A percentile compares a stretch with the other conserved stretches of the same genome.
Conservation (phyloP, 2,329 filamentous ascomycete genomes). For the Colletotrichum kahawae region DNA sequence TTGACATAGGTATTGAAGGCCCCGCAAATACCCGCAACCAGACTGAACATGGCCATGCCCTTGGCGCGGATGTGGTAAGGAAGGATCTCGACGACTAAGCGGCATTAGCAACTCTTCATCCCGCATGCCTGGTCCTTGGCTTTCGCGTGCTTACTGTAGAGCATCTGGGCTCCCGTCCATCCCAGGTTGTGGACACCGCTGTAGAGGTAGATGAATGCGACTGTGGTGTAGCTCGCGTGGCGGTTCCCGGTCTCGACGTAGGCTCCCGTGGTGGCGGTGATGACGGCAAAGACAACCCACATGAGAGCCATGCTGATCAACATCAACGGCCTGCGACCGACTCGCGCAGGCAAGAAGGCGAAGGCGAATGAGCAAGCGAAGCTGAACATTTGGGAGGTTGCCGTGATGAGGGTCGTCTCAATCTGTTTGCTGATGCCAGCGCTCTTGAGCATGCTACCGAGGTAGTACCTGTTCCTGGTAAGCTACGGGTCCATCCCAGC, state of each 20-base stretch:
- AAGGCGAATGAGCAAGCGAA: conserved; percentile 14
- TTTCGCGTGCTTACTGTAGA: neutral
- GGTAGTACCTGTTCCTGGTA: neutral
- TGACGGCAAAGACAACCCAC: conserved; percentile 16
- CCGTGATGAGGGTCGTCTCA: conserved; percentile 17
- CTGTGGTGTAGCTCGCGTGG: conserved; percentile 2
- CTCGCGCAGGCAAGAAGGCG: conserved; percentile 14
- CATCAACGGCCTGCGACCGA: conserved; percentile 21
- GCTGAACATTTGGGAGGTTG: conserved; percentile 21
- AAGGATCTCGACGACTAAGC: conserved; percentile 49
- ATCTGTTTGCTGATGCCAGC: conserved; percentile 16
- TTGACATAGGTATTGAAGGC: conserved; percentile 45
- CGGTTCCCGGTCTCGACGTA: conserved; percentile 16
- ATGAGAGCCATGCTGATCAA: conserved; percentile 16
- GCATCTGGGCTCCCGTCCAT: conserved; percentile 20
- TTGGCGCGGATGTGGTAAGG: conserved; percentile 57
- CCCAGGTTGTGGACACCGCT: conserved; percentile 19
- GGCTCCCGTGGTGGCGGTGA: conserved; percentile 11
- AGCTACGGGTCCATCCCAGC: neutral
- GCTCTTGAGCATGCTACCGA: conserved; percentile 11
- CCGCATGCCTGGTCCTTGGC: neutral
- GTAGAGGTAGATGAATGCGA: conserved; percentile 19
- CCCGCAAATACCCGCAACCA: conserved; percentile 16
- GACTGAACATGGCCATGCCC: conserved; percentile 43
- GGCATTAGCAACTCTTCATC: neutral